Percentiles rank a stretch among this genome's conserved stretches.
Evolutionary conservation across 2,329 filamentous ascomycete species (phyloP).

Genomic region (Teratosphaeria viscida): DNA sequence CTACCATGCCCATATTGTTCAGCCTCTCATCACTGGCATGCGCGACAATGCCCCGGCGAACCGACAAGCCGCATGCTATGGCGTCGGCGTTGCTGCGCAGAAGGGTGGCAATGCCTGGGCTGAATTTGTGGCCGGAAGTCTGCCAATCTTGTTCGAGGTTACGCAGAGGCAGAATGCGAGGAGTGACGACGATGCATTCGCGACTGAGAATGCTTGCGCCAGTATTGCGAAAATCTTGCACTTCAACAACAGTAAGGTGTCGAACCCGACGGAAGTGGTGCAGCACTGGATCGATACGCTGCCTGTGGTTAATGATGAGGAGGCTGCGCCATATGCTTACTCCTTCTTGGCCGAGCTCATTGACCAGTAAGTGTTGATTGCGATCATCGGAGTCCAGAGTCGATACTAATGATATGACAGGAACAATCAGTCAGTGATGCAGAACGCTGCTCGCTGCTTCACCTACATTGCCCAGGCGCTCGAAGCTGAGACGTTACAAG

Average conservation of each 20-base stretch:
- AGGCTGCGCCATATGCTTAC: constrained; percentile 93
- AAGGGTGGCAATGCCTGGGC: constrained; percentile 81
- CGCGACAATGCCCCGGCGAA: constrained; percentile 80
- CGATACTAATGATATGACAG: constrained; percentile 37
- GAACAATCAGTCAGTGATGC: constrained; percentile 71
- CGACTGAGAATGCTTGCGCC: constrained; percentile 93
- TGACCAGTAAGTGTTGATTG: constrained; percentile 63
- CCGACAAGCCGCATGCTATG: constrained; percentile 89
- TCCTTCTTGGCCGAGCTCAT: constrained; percentile 85
- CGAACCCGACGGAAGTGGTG: constrained; percentile 64
- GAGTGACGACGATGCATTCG: constrained; percentile 87
- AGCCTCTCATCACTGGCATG: constrained; percentile 78
- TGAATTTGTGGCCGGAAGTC: constrained; percentile 68
- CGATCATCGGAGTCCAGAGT: background rate
- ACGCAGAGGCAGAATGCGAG: constrained; percentile 72
- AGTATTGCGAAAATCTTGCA: constrained; percentile 95
- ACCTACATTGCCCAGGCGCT: constrained; percentile 77
- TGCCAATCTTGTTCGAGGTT: constrained; percentile 76
- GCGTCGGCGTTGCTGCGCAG: constrained; percentile 89
- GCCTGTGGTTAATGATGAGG: constrained; percentile 88
- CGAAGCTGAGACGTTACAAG: constrained; percentile 81
- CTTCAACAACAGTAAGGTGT: constrained; percentile 69
- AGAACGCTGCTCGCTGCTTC: constrained; percentile 72
- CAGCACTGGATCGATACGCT: constrained; percentile 84
- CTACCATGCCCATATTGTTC: constrained; percentile 76